These are phyloP conservation scores for Lachnellula occidentalis DNA, from an alignment of 2,329 filamentous ascomycete species.

Conservation along the genomic window DNA sequence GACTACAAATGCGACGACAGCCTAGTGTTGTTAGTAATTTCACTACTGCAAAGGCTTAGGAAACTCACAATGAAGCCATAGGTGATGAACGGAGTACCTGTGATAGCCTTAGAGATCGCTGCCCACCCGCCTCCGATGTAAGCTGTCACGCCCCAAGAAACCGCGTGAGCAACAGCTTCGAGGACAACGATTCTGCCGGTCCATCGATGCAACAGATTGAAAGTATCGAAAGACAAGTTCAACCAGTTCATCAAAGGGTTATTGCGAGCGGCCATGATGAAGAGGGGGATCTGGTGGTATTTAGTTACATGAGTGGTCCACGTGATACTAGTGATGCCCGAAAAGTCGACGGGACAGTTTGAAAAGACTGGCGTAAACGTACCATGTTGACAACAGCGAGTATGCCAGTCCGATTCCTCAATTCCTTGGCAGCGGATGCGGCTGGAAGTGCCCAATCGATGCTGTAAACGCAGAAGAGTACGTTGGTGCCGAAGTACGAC, in stretches of 20 bases:
- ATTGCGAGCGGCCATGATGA: conserved; percentile 69
- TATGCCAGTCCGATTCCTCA: conserved; percentile 65
- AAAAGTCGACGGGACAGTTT: background rate
- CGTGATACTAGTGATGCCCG: conserved; percentile 3
- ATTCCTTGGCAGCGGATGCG: conserved; percentile 40
- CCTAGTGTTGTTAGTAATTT: conserved; percentile 35
- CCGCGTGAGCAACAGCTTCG: conserved; percentile 61
- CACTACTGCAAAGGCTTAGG: background rate
- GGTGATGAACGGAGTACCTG: conserved; percentile 36
- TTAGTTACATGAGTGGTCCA: conserved; percentile 8
- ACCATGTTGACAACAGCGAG: conserved; percentile 73
- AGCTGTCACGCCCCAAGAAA: conserved; percentile 49
- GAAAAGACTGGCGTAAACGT: conserved; percentile 9
- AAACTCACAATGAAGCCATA: conserved; percentile 58
- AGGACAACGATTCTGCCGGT: conserved; percentile 69
- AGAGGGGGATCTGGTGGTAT: conserved; percentile 51
- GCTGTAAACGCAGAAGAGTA: conserved; percentile 68
- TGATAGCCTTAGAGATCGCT: conserved; percentile 36
- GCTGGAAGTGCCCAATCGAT: conserved; percentile 53
- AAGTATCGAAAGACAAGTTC: conserved; percentile 74
- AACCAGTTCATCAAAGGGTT: conserved; percentile 70
- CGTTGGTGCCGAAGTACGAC: conserved; percentile 65
- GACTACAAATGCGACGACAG: conserved; percentile 53
- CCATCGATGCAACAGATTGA: conserved; percentile 78
- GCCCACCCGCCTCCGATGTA: conserved; percentile 44